Base-by-base conservation (phyloP, 768 basidiomycete genomes). In the Naganishia vaughanmartiniae region DNA sequence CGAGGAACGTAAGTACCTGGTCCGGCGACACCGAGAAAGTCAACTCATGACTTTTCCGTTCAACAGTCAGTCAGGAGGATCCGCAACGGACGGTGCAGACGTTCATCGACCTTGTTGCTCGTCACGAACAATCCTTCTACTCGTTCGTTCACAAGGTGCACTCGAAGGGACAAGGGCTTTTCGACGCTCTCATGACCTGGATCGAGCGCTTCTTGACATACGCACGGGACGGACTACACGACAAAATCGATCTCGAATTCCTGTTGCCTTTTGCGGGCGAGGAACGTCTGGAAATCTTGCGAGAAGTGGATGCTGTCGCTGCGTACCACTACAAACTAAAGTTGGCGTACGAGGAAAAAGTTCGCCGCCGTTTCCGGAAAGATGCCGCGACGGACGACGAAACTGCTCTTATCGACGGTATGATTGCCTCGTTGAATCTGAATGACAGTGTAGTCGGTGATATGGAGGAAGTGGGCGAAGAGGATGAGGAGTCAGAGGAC, bases 91-190 rank as follows among this genome's bases (percentile, higher is more conserved):
- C 93, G 6, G 96, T 98, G 4, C 91, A 95, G 79, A 87, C 87
- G 1, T 98, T 98, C 78, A 92, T 98, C 73, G 88, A 92, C 78
- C 88, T 99, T 28, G 89, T 99, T 36, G 87, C 90, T 76, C 87
- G 96, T 17, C 96, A 99, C 80, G 93, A 98, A 76, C 92, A 94
- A 77, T 83, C 92, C 0, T 98, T 98, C 83, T 99, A 99, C 84
- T 85, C 85, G 70, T 99, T 99, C 78, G 94, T 99, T 31, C 93
- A 99, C 86, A 96, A 95, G 75, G 96, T 99, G 1, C 96, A 99
- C 78, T 89, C 92, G 54, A 97, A 97, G 79, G 96, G 96, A 42
- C 90, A 93, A 77, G 90, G 89, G 26, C 85, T 99, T 15, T 99
- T 99, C 80, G 90, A 93, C 76, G 87, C 86, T 76, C 87, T 99